Evolutionary conservation across 1,139 yeast species (phyloP).

Genomic region (Debaryomyces fabryi): DNA sequence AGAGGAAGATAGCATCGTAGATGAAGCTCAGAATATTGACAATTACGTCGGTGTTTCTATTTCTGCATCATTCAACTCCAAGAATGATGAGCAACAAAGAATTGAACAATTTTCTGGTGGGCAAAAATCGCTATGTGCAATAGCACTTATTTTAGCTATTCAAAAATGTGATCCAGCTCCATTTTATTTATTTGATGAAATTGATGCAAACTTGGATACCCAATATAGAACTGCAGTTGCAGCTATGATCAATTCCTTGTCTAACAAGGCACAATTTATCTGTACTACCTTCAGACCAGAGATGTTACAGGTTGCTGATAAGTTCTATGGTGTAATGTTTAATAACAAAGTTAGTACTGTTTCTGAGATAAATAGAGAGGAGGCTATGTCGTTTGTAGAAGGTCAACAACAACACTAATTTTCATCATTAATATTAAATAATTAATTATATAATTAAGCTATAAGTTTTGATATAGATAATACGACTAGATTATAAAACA

Average conservation of each 20-base stretch:
- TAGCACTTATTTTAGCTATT: constrained; percentile 88
- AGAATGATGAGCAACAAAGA: constrained; percentile 81
- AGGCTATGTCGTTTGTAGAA: constrained; percentile 81
- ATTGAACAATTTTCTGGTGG: constrained; percentile 96
- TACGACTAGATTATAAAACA: too few species aligned
- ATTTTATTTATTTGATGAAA: constrained; percentile 91
- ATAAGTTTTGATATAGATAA: background rate
- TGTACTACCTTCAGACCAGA: constrained; percentile 97
- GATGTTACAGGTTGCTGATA: constrained; percentile 84
- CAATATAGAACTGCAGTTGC: constrained; percentile 93
- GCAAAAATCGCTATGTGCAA: constrained; percentile 92
- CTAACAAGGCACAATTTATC: constrained; percentile 79
- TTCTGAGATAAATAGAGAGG: constrained; percentile 66
- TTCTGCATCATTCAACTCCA: constrained; percentile 87
- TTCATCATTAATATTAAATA: background rate
- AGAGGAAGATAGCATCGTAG: constrained; percentile 22
- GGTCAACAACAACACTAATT: constrained; percentile 46
- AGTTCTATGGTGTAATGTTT: constrained; percentile 85
- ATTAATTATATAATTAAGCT: background rate
- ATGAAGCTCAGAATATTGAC: constrained; percentile 41
- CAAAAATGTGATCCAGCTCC: constrained; percentile 98
- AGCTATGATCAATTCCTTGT: constrained; percentile 63
- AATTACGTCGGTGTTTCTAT: constrained; percentile 83
- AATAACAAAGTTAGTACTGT: constrained; percentile 82
- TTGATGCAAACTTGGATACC: constrained; percentile 93